phyloP scores from a whole-genome alignment of 2,329 filamentous ascomycete genomes.

The Helotiales sp. region DNA sequence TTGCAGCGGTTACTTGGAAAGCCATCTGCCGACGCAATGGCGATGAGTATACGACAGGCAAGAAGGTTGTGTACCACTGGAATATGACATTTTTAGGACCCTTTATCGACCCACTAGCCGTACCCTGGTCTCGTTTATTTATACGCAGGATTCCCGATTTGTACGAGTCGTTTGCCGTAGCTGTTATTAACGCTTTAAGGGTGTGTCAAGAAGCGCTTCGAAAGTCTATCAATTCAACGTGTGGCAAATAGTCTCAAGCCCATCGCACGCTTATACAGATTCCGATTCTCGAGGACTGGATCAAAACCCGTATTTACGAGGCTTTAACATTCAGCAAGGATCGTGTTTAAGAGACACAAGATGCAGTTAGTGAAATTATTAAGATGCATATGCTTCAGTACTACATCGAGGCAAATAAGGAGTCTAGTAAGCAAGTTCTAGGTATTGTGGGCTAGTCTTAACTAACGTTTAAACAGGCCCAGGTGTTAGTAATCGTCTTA shows the following conservation, averaged over 20 bases:
- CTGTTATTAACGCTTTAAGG: neutral
- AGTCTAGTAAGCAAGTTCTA: neutral
- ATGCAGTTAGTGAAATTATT: neutral
- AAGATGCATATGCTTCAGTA: neutral
- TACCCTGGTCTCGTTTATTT: neutral
- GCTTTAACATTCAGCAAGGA: neutral
- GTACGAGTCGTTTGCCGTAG: neutral
- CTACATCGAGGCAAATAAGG: neutral
- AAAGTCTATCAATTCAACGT: neutral
- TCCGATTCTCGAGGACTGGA: neutral
- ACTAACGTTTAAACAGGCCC: neutral
- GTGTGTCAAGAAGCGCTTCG: neutral
- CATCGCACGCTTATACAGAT: neutral
- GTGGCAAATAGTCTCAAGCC: neutral
- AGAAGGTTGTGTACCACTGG: neutral
- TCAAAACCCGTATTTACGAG: neutral
- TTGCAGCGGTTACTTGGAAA: neutral
- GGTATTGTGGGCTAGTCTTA: neutral
- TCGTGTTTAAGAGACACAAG: neutral
- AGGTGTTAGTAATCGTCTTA: neutral
- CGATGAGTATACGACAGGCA: neutral
- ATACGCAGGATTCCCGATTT: neutral
- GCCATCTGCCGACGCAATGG: slow-evolving; percentile 1
- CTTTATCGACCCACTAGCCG: neutral
- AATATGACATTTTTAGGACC: neutral